Evolutionary conservation across 352 stramenopile species (phyloP).

Genomic region (Aphanomyces astaci): DNA sequence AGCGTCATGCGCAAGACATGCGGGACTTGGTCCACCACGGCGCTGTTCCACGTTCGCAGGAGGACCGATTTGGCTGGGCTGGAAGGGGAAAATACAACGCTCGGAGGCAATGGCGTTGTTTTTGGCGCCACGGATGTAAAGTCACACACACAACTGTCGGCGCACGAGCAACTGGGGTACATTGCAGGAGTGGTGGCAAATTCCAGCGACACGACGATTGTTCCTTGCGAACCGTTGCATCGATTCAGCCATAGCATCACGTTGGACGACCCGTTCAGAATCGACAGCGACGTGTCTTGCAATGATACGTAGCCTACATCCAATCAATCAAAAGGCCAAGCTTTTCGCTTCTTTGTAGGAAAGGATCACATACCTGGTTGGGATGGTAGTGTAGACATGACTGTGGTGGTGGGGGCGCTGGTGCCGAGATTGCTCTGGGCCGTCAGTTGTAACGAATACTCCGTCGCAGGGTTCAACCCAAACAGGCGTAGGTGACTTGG

Average conservation of each 20-base stretch:
- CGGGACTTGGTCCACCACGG: background rate
- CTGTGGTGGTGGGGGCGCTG: background rate
- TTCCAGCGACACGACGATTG: background rate
- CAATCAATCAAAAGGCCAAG: background rate
- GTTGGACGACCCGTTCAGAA: background rate
- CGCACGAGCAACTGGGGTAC: background rate
- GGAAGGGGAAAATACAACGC: background rate
- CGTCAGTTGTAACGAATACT: background rate
- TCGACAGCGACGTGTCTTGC: background rate
- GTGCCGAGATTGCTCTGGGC: background rate
- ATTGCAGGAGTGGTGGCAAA: background rate
- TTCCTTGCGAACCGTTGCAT: background rate
- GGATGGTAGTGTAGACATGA: background rate
- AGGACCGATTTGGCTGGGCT: background rate
- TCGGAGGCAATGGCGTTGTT: background rate
- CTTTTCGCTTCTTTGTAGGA: too few species aligned
- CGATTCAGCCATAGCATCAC: background rate
- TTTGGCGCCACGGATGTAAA: background rate
- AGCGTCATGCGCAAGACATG: background rate
- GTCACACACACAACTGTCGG: background rate
- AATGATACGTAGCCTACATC: background rate
- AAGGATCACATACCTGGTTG: background rate
- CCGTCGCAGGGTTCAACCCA: background rate
- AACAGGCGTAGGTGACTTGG: background rate
- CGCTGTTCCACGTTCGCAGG: slow-evolving; percentile 10